phyloP scores from a whole-genome alignment of 495 filamentous ascomycete genomes.

The Talaromyces liani region DNA sequence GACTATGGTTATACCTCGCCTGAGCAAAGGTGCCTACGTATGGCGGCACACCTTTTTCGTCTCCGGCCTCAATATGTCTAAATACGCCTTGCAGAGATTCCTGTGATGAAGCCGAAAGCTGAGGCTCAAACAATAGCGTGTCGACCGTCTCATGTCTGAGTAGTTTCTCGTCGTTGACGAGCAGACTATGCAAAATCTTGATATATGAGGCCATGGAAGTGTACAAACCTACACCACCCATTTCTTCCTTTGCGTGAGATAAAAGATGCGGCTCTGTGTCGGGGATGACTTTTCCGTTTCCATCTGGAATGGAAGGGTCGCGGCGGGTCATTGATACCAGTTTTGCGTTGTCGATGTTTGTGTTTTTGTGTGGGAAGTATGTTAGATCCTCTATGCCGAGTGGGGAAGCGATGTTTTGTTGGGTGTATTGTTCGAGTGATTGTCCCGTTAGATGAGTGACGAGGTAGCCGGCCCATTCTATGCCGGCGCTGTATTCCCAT shows the following conservation, averaged over 20 bases:
- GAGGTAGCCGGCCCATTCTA: slow-evolving; percentile 41
- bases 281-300: slow-evolving; percentile 13
- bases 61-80: slow-evolving; percentile 6
- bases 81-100: slow-evolving; percentile 8
- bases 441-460: slow-evolving; percentile 21
- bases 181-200: slow-evolving; percentile 34
- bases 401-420: slow-evolving; percentile 30
- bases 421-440: slow-evolving; percentile 37
- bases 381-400: slow-evolving; percentile 31
- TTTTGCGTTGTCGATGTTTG: slow-evolving; percentile 15
- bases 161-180: slow-evolving; percentile 29
- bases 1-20: slow-evolving; percentile 3
- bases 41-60: background rate
- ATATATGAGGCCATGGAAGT: slow-evolving; percentile 34
- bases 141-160: slow-evolving; percentile 27
- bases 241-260: slow-evolving; percentile 19
- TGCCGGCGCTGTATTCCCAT: slow-evolving; percentile 35
- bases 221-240: slow-evolving; percentile 46
- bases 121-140: slow-evolving; percentile 36
- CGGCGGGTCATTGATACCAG: slow-evolving; percentile 16
- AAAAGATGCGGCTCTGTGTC: slow-evolving; percentile 1
- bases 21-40: slow-evolving; percentile 6
- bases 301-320: slow-evolving; percentile 3
- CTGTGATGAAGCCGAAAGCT: slow-evolving; percentile 20
- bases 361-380: slow-evolving; percentile 19